These are phyloP conservation scores for Colletotrichum euphorbiae DNA, from an alignment of 2,329 filamentous ascomycete species.

Conservation along the genomic window DNA sequence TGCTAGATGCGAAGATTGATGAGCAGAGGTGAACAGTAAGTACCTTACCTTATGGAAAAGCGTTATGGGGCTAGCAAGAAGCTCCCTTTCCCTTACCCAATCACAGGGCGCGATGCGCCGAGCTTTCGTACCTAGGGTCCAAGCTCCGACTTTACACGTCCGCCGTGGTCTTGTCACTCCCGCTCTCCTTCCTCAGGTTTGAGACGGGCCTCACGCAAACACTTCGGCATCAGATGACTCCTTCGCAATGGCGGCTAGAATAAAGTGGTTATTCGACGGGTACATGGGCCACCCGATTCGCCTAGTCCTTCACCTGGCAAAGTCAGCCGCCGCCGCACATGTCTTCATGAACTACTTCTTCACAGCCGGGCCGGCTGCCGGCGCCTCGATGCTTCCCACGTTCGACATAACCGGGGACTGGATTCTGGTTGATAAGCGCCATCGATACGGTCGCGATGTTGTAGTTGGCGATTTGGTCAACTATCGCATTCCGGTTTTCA, in stretches of 20 bases:
- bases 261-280: background rate
- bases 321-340: slow-evolving; percentile 61
- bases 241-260: background rate
- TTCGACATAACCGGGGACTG: slow-evolving; percentile 75
- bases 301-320: slow-evolving; percentile 57
- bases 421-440: slow-evolving; percentile 75
- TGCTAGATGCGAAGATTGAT: background rate
- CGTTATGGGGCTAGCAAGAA: background rate
- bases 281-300: slow-evolving; percentile 47
- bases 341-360: slow-evolving; percentile 71
- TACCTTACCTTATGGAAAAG: background rate
- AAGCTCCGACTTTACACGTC: slow-evolving; percentile 25
- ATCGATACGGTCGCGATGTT: slow-evolving; percentile 73
- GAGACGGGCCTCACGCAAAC: slow-evolving; percentile 1
- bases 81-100: slow-evolving; percentile 19
- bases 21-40: background rate
- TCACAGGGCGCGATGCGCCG: slow-evolving; percentile 23
- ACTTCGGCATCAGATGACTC: background rate
- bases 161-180: background rate
- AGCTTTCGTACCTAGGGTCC: slow-evolving; percentile 38
- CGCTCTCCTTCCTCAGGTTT: background rate
- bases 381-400: slow-evolving; percentile 92
- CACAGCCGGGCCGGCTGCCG: slow-evolving; percentile 67
- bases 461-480: slow-evolving; percentile 86
- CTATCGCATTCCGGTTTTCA: slow-evolving; percentile 79